Conservation (phyloP, 805 yeast genomes). For the Metschnikowia lochheadii region DNA sequence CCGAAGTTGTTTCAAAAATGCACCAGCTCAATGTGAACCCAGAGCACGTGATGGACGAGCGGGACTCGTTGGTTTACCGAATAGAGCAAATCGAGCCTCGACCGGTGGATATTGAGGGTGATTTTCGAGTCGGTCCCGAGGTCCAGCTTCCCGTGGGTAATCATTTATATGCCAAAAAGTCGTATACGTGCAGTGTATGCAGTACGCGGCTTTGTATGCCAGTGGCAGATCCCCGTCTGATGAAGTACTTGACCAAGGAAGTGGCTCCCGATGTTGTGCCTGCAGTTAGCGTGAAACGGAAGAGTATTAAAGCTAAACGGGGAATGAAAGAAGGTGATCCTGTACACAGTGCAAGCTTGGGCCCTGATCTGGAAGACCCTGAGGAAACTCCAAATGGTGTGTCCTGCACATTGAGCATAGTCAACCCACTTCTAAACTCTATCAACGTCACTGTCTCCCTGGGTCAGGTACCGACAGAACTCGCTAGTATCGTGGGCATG, state of each 20-base stretch:
- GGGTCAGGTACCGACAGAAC: slow-evolving; percentile 16
- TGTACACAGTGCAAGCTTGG: too few relatives aligned
- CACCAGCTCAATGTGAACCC: slow-evolving; percentile 7
- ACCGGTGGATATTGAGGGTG: slow-evolving; percentile 10
- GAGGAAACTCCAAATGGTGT: not conserved
- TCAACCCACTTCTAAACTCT: slow-evolving; percentile 28
- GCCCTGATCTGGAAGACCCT: not conserved
- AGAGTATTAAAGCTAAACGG: too few relatives aligned
- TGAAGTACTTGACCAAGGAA: slow-evolving; percentile 28
- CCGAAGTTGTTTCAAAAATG: slow-evolving; percentile 5
- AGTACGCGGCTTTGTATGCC: slow-evolving; percentile 25
- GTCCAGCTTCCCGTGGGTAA: slow-evolving; percentile 22
- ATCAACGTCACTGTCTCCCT: slow-evolving; percentile 23
- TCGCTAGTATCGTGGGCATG: slow-evolving; percentile 2
- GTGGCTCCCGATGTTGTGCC: slow-evolving; percentile 36
- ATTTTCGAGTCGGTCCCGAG: not conserved
- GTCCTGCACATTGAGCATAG: slow-evolving; percentile 24
- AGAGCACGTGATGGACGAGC: slow-evolving; percentile 4
- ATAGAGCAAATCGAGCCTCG: slow-evolving; percentile 4
- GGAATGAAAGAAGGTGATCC: not conserved
- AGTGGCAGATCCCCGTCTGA: slow-evolving; percentile 22
- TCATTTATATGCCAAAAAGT: slow-evolving; percentile 23
- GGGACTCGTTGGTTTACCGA: slow-evolving; percentile 5
- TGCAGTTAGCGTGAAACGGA: slow-evolving; percentile 19
- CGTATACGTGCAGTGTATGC: slow-evolving; percentile 29